Base-by-base conservation (phyloP, 768 basidiomycete genomes). In the Xanthoconium purpureum region DNA sequence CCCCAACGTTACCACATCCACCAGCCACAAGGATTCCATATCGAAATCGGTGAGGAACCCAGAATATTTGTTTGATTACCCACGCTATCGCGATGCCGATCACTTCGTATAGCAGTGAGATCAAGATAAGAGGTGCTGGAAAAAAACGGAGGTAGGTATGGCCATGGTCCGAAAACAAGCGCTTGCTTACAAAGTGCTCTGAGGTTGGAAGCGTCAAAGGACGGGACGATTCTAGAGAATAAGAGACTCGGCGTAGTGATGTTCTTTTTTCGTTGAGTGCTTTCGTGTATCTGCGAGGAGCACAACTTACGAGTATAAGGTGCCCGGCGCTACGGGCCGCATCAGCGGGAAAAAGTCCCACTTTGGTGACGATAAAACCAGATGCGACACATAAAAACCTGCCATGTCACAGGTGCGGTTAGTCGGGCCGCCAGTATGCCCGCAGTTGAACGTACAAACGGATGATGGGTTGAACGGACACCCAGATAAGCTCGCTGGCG, bases 11-110 rank as follows among this genome's bases (percentile, higher is more conserved):
- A 10, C 76, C 79, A 82, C 83, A 90, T 4, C 79, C 82, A 38
- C 87, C 88, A 0, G 88, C 87, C 5, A 82, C 80, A 1, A 90
- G 63, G 24, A 91, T 77, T 0, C 88, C 90, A 62, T 84, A 82
- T 46, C 88, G 75, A 64, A 91, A 90, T 30, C 86, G 78, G 63
- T 88, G 85, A 1, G 89, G 89, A 3, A 91, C 88, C 83, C 88
- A 90, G 62, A 87, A 89, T 49, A 87, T 61, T 58, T 81, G 79
- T 46, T 80, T 80, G 51, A 83, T 71, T n/a, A 80, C 45, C 74
- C 77, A 84, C 0, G 83, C 82, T 24, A 85, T 74, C 8, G 68
- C 36, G 10, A 83, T 65, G 9, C 89, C 86, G 6, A 87, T 68
- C 3, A 62, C 63, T 56, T 85, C 79, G 59, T 91, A 90, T 5